Percentiles rank a stretch among this genome's conserved stretches.
These are phyloP conservation scores for Penicillium canariense DNA, from an alignment of 495 filamentous ascomycete genomes.

Conservation along the genomic window DNA sequence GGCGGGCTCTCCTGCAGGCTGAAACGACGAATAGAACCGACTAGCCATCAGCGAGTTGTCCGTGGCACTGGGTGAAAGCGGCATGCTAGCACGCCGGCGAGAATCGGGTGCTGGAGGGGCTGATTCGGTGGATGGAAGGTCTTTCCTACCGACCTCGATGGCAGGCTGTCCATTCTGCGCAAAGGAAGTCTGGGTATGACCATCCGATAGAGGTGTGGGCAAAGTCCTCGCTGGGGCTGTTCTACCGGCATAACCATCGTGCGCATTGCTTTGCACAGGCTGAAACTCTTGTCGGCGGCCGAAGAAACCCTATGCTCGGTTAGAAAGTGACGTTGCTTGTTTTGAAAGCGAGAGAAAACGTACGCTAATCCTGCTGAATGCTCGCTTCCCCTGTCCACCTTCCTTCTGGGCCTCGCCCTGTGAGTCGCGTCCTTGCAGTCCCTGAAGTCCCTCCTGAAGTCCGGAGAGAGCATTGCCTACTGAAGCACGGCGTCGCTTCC, in stretches of 20 bases:
- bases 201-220: neutral
- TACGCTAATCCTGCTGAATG: conserved; percentile 23
- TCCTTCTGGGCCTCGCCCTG: conserved; percentile 1
- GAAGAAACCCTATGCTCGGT: conserved; percentile 19
- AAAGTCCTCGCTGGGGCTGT: conserved; percentile 1
- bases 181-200: neutral
- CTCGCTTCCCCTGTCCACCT: conserved; percentile 16
- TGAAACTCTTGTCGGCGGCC: conserved; percentile 16
- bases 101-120: neutral
- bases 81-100: conserved; percentile 16
- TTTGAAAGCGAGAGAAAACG: neutral
- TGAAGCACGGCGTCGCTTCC: conserved; percentile 32
- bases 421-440: conserved; percentile 13
- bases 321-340: neutral
- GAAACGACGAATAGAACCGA: conserved; percentile 24
- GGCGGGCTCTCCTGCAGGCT: conserved; percentile 4
- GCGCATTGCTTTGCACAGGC: neutral
- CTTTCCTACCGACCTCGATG: neutral
- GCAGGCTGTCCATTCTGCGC: neutral
- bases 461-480: conserved; percentile 25
- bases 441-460: conserved; percentile 20
- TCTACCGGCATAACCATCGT: neutral
- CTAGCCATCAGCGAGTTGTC: conserved; percentile 5
- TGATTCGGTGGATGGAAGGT: conserved; percentile 6
- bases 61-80: conserved; percentile 8